Evolutionary conservation across 2,329 filamentous ascomycete species (phyloP), one percentile per base, ranked within the genome.

Genomic region (Biscogniauxia marginata): DNA sequence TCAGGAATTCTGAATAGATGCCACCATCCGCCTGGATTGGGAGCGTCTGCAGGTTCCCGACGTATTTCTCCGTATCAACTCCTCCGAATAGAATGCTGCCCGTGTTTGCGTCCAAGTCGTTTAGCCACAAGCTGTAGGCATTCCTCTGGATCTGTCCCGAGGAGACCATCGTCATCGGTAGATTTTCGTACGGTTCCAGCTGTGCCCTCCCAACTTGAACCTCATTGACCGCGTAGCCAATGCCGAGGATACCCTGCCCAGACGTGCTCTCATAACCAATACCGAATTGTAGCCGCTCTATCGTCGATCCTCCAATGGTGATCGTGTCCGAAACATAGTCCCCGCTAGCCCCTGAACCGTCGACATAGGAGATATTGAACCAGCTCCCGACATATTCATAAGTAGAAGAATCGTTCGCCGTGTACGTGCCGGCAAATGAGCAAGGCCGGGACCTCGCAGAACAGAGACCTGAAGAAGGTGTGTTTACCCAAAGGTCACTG

Each of bases 281-380:
- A 58, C 89, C 89, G 64, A 93, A 90, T 66, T 92, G 87, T 54
- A 91, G 75, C 54, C 76, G 72, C 3, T 77, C 61, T 25, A 92
- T 63, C 1, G 72, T 79, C 24, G 79, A 71, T 20, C 75, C 76
- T 11, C 82, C 85, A 52, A 92, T 77, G 4, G 73, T 75, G 55
- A 96, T 75, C 0, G 80, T 88, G 68, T 97, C 93, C 4, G 83
- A 86, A 2, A 85, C 90, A 70, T 96, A 96, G 72, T 95, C 89
- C 30, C 93, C 92, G 1, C 76, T 71, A 0, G 91, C 89, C 4
- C 86, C 85, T 0, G 89, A 89, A 47, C 90, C 90, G 73, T 96
- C 92, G 44, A 89, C 88, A 63, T 96, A 96, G 1, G 86, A 86
- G 61, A 96, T 96, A 74, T 93, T 93, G 77, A 97, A 96, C 58